Percentiles rank a stretch among this genome's conserved stretches.
phyloP scores from a whole-genome alignment of 2,329 filamentous ascomycete species.

The Monosporascus sp. region DNA sequence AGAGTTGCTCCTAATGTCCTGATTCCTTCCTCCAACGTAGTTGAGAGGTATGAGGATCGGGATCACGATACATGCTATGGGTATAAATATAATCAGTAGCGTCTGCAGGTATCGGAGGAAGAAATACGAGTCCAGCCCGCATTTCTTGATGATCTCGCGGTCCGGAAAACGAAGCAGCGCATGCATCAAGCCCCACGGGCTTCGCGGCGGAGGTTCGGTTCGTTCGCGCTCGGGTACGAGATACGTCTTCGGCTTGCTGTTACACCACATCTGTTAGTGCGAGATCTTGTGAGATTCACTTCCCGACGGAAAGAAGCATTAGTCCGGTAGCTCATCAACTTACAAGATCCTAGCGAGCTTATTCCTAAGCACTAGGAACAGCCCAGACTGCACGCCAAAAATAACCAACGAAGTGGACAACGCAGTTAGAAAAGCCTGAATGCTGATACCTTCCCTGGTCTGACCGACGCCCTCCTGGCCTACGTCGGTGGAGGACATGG shows the following conservation, averaged over 20 bases:
- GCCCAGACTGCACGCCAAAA: slow-evolving; percentile 57
- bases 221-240: slow-evolving; percentile 81
- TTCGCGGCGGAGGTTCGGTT: slow-evolving; percentile 64
- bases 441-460: slow-evolving; percentile 32
- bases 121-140: slow-evolving; percentile 94
- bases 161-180: slow-evolving; percentile 63
- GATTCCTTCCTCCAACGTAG: slow-evolving; percentile 62
- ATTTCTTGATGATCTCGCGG: slow-evolving; percentile 87
- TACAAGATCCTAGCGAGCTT: slow-evolving; percentile 81
- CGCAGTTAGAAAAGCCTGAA: slow-evolving; percentile 59
- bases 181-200: slow-evolving; percentile 46
- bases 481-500: background rate
- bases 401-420: slow-evolving; percentile 56
- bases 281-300: slow-evolving; percentile 3
- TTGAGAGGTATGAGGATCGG: slow-evolving; percentile 87
- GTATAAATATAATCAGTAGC: slow-evolving; percentile 86
- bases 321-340: slow-evolving; percentile 25
- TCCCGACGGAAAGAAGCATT: slow-evolving; percentile 7
- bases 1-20: slow-evolving; percentile 37
- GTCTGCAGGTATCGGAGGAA: slow-evolving; percentile 72
- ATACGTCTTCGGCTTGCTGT: slow-evolving; percentile 75
- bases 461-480: background rate
- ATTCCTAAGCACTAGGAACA: slow-evolving; percentile 73
- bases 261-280: slow-evolving; percentile 7
- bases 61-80: slow-evolving; percentile 70